Percentiles rank a stretch among this genome's conserved stretches.
Evolutionary conservation across 129 eudicot species (phyloP).

Genomic region (Scalesia atractyloides): DNA sequence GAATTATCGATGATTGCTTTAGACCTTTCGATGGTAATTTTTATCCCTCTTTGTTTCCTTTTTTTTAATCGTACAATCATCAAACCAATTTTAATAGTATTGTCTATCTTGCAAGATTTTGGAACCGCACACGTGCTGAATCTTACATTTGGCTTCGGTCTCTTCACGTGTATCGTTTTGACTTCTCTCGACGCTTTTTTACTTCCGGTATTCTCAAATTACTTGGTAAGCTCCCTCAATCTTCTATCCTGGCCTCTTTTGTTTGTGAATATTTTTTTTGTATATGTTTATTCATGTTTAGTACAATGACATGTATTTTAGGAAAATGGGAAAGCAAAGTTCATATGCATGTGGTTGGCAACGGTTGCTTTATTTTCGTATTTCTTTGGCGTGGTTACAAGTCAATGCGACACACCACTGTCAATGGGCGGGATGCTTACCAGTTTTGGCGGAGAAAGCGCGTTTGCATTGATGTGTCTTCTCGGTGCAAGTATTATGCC

Average conservation of each 20-base stretch:
- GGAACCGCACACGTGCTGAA: conserved; percentile 82
- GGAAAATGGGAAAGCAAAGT: conserved; percentile 67
- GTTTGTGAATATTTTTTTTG: not conserved
- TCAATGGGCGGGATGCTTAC: conserved; percentile 52
- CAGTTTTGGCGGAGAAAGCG: conserved; percentile 74
- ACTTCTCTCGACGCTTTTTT: conserved; percentile 71
- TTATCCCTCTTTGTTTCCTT: not conserved
- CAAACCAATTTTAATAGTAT: conserved; percentile 1
- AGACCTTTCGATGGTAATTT: conserved; percentile 82
- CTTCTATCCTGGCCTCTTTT: not conserved
- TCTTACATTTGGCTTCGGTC: conserved; percentile 68
- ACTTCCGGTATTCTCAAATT: conserved; percentile 65
- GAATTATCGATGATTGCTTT: conserved; percentile 73
- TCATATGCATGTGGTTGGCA: conserved; percentile 56
- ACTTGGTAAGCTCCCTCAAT: conserved; percentile 53
- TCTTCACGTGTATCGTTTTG: conserved; percentile 68
- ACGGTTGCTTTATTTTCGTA: conserved; percentile 52
- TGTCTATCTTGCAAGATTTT: conserved; percentile 49
- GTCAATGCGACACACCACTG: conserved; percentile 60
- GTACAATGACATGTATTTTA: conserved; percentile 23
- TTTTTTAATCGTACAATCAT: not conserved
- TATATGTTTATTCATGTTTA: not conserved
- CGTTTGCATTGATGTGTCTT: conserved; percentile 75
- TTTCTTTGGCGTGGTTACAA: conserved; percentile 58
- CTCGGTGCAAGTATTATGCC: conserved; percentile 96